Percentiles rank a stretch among this genome's conserved stretches.
These are phyloP conservation scores for Cercospora sp. DNA, from an alignment of 2,329 filamentous ascomycete species.

Conservation along the genomic window DNA sequence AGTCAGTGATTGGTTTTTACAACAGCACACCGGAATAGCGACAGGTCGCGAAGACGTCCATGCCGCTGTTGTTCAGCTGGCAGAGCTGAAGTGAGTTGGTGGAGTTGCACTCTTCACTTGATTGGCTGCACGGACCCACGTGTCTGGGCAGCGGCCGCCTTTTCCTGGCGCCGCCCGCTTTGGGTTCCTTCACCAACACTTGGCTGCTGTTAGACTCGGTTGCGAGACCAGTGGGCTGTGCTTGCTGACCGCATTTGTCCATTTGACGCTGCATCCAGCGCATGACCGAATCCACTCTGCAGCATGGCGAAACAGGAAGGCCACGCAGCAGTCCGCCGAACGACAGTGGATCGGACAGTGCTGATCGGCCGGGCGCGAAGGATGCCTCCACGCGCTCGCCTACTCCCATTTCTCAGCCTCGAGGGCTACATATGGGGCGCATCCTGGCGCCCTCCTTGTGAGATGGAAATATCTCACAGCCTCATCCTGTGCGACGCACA, in stretches of 20 bases:
- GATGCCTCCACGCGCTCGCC: constrained; percentile 15
- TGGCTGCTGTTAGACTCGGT: not conserved
- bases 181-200: not conserved
- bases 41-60: not conserved
- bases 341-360: not conserved
- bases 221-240: not conserved
- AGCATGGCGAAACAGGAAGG: not conserved
- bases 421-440: constrained; percentile 11
- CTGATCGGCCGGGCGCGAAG: constrained; percentile 8
- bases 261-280: not conserved
- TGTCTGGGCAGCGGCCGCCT: not conserved
- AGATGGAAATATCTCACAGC: constrained; percentile 6
- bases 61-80: not conserved
- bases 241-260: not conserved
- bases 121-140: not conserved
- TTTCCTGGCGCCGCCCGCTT: not conserved
- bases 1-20: not conserved
- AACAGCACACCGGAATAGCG: not conserved
- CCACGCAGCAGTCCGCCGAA: not conserved
- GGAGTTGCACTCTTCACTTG: not conserved
- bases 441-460: constrained; percentile 6
- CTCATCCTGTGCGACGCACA: not conserved
- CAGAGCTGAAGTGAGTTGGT: not conserved
- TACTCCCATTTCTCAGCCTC: constrained; percentile 3
- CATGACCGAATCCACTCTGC: not conserved